Evolutionary conservation across 163 green algal genomes (phyloP), one percentile per base, ranked within the genome.

Genomic region (Prototheca wickerhamii): DNA sequence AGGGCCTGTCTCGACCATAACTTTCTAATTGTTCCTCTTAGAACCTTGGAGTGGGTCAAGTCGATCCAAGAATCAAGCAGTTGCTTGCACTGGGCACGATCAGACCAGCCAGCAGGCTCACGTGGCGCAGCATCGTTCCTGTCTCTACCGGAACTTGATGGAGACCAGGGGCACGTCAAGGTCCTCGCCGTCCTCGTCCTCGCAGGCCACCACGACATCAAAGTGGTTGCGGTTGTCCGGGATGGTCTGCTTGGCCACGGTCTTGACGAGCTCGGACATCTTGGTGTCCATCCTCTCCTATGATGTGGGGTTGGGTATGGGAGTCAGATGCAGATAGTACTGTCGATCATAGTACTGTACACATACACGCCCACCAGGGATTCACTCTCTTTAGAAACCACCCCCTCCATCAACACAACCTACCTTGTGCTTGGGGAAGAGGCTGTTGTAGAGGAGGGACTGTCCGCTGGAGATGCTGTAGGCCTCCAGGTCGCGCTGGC

Each of bases 391-490:
- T 12, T 40, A 8, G 20, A 4, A 12, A 26, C n/a, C 52, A 59
- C 8, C 57, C 18, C 34, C 57, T 37, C 35, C 34, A 18, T n/a
- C 17, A 0, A 33, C 2, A 4, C 3, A 49, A 25, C 55, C 35
- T 20, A 62, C 65, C 65, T 88, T 90, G 84, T 99, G 94, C 72
- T 92, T 96, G 40, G 91, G 91, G 79, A 99, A 98, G 70, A 98
- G 91, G 78, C 91, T 91, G 83, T 97, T 99, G 80, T 97, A 99
- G 34, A 99, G 70, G 61, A 99, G 82, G 21, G 74, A 77, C 52
- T 89, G 79, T 15, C 93, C 94, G 53, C 82, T 94, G 25, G 84
- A 94, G 64, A 99, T 96, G 72, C 75, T 87, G 81, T 96, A 96
- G 2, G 86, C 87, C 33, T 78, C 77, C 61, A 96, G 70, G 15